Base-by-base conservation (phyloP, 75 land plant genomes). In the Pseudotsuga menziesii region DNA sequence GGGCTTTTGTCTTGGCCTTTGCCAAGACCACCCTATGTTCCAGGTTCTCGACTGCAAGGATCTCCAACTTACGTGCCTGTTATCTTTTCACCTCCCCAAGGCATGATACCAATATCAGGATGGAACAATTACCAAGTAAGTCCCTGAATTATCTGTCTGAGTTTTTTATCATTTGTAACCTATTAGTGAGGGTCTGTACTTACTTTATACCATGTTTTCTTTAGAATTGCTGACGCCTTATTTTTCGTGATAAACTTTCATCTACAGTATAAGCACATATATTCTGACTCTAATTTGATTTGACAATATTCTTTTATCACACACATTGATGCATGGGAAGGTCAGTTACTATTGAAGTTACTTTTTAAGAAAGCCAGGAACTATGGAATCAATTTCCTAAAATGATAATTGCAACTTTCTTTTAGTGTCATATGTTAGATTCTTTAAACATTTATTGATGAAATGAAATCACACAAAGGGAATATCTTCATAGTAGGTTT, bases 111-210 rank as follows among this genome's bases (percentile, higher is more conserved):
- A 73, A 61, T 84, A 52, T 62, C 84, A 75, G 41, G 67, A 58
- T 90, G 92, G 92, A 88, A 57, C 81, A 81, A 84, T 19, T 89
- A 89, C 69, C 57, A 71, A 83, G 90, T 90, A 20, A 83, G 90
- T 74, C 20, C 15, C 4, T 4, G 22, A 7, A 23, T n/a, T 69
- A n/a, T 69, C 32, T 19, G 20, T 16, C 20, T 35, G 4, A 41
- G 39, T 69, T 69, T 69, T 14, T 20, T 69, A 11, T 4, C 14
- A 5, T 20, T 41, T 69, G 32, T 3, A 29, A 41, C 20, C 70
- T 66, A 7, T 4, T 16, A 32, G 32, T 64, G 69, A 5, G 32
- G 20, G 35, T 26, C 9, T 29, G 69, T 16, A 64, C 32, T 64
- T 15, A 14, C 7, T 64, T 16, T 66, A 16, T 66, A 27, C 54